Conservation (phyloP, 257 asterid genomes). For the Solanum corneliomulleri region DNA sequence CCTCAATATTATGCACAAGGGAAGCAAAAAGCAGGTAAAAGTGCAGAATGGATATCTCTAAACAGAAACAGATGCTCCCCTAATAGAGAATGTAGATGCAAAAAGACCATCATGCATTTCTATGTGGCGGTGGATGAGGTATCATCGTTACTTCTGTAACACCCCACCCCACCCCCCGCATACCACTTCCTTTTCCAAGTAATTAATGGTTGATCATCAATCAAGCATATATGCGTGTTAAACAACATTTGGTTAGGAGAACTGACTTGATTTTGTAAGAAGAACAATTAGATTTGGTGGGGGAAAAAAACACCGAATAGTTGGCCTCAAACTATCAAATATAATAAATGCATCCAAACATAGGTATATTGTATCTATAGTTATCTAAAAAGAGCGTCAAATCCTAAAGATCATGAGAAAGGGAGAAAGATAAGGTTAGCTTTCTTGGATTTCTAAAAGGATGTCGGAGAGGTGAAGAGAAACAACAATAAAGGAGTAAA, state of each 20-base stretch:
- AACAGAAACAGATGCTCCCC: neutral
- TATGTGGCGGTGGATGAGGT: neutral
- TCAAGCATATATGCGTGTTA: neutral
- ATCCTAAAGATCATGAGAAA: neutral
- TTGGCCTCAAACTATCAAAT: neutral
- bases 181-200: neutral
- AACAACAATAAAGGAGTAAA: neutral
- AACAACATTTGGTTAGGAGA: neutral
- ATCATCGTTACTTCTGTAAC: neutral
- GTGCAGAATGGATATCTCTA: neutral
- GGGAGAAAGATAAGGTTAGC: neutral
- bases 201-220: neutral
- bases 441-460: neutral
- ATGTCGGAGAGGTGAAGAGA: neutral
- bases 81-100: neutral
- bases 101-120: neutral
- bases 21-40: neutral
- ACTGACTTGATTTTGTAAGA: neutral
- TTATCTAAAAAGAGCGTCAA: neutral
- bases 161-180: neutral
- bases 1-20: neutral
- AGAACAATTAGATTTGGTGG: neutral
- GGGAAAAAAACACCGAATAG: neutral
- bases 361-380: neutral
- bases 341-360: neutral